Evolutionary conservation across 2,329 filamentous ascomycete genomes (phyloP).

Genomic region (Aureobasidium leucospermi): DNA sequence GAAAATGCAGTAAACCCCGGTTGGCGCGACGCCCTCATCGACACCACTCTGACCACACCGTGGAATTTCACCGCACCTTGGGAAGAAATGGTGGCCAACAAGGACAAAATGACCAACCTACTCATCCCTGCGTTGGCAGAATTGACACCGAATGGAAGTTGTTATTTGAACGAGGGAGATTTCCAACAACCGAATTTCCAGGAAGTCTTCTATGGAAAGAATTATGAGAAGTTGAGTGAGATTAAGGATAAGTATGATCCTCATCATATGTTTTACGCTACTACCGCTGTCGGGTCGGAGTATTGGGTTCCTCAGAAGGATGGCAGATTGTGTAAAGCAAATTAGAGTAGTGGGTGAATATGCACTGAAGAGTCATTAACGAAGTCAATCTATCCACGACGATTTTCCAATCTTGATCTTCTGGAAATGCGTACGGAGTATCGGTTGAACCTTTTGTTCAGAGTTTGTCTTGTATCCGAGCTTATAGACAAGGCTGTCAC

Average conservation of each 20-base stretch:
- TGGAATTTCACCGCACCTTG: constrained; percentile 35
- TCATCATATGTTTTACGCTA: constrained; percentile 32
- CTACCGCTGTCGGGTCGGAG: constrained; percentile 34
- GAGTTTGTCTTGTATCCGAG: too few relatives aligned
- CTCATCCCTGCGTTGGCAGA: constrained; percentile 33
- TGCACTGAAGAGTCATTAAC: too few relatives aligned
- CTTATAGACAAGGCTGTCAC: background rate
- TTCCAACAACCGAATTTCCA: constrained; percentile 36
- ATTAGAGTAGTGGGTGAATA: background rate
- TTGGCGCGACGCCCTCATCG: constrained; percentile 31
- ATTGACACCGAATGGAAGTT: constrained; percentile 32
- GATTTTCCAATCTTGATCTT: too few relatives aligned
- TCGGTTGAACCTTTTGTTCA: too few relatives aligned
- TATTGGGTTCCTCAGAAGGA: constrained; percentile 23
- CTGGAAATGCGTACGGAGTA: too few relatives aligned
- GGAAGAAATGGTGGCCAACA: constrained; percentile 29
- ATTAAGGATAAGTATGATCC: constrained; percentile 40
- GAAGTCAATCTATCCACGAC: too few relatives aligned
- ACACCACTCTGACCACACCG: constrained; percentile 15
- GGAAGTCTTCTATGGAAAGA: constrained; percentile 35
- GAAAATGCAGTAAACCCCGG: constrained; percentile 35
- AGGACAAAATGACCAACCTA: constrained; percentile 33
- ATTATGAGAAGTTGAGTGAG: constrained; percentile 29
- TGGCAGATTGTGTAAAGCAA: constrained; percentile 19
- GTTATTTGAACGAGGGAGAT: constrained; percentile 23